Base-by-base conservation (phyloP, 225 moss, liverwort and hornwort species). In the Asterella californica region DNA sequence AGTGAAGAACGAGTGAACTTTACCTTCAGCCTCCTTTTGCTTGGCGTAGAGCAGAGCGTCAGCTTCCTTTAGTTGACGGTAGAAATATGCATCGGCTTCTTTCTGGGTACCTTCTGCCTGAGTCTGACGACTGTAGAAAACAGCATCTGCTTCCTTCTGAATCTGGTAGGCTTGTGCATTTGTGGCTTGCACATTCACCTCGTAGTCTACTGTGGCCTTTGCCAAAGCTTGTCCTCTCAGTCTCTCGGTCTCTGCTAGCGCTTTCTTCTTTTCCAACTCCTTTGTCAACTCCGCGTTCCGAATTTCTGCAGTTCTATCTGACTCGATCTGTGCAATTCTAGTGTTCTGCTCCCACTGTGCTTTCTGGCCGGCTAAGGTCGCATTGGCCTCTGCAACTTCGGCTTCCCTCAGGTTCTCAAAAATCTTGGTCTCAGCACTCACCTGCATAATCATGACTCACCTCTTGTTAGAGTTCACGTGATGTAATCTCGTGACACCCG, bases 21-120 rank as follows among this genome's bases (percentile, higher is more conserved):
- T 83, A 90, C 90, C 87, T 89, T 90, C 87, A 25, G 87, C 89
- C 76, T 90, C 89, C 37, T 85, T 87, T 61, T 84, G 73, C 73
- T 81, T 87, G 62, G 80, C 42, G 55, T 90, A 90, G 30, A 90
- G 89, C 1, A 78, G 33, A 14, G 85, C 89, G 64, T 90, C 90
- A 0, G 88, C 85, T 74, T 90, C 84, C 63, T 86, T 90, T 34
- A 84, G 87, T 59, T 81, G 74, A 5, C 75, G 54, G 15, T 87
- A 90, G 27, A 90, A 76, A 2, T 60, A 76, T 0, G 88, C 88
- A 57, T 88, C 88, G 36, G 88, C 88, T 54, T 82, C 82, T 48
- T 78, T 81, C 38, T 72, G 68, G 4, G 70, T 6, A 10, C 82
- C 83, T 78, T 85, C 75, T 0, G 89, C 87, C n/a, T 87, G 42